Conservation (phyloP, 2,329 filamentous ascomycete species). For the Fusarium papillatum region DNA sequence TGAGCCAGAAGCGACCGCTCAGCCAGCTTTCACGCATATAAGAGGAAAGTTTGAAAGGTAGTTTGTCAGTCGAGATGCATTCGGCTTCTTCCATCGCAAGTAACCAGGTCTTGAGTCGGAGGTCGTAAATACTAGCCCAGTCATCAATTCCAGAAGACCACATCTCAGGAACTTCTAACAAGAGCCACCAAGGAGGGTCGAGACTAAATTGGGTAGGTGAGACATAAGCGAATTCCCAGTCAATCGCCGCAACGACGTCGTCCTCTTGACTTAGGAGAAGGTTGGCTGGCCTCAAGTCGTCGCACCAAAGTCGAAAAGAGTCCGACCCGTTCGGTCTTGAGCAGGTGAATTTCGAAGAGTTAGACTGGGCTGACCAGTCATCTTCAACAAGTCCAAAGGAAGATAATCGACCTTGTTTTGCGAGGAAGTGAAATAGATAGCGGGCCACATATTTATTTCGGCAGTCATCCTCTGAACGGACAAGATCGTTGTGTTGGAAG, state of each 20-base stretch:
- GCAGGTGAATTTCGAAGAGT: neutral
- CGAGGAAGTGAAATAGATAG: conserved; percentile 41
- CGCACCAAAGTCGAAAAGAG: conserved; percentile 13
- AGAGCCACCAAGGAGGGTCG: conserved; percentile 57
- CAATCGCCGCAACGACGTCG: conserved; percentile 50
- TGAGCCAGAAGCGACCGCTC: conserved; percentile 49
- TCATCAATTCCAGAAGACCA: conserved; percentile 46
- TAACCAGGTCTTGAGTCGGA: conserved; percentile 50
- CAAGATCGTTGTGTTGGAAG: conserved; percentile 55
- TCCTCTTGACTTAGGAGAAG: conserved; percentile 47
- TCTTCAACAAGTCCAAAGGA: conserved; percentile 5
- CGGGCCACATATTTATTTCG: conserved; percentile 47
- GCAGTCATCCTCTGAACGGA: conserved; percentile 34
- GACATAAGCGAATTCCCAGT: conserved; percentile 57
- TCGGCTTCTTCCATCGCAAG: conserved; percentile 40
- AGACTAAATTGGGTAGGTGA: conserved; percentile 49
- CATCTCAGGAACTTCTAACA: conserved; percentile 47
- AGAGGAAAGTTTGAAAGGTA: conserved; percentile 36
- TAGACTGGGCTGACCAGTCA: conserved; percentile 1
- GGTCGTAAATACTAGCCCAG: conserved; percentile 48
- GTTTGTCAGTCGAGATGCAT: conserved; percentile 17
- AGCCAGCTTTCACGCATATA: conserved; percentile 54
- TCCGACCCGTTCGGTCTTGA: neutral
- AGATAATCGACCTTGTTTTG: conserved; percentile 6
- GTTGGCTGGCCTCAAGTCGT: conserved; percentile 49